Evolutionary conservation across 2,329 filamentous ascomycete genomes (phyloP).

Genomic region (Mycogone perniciosa): DNA sequence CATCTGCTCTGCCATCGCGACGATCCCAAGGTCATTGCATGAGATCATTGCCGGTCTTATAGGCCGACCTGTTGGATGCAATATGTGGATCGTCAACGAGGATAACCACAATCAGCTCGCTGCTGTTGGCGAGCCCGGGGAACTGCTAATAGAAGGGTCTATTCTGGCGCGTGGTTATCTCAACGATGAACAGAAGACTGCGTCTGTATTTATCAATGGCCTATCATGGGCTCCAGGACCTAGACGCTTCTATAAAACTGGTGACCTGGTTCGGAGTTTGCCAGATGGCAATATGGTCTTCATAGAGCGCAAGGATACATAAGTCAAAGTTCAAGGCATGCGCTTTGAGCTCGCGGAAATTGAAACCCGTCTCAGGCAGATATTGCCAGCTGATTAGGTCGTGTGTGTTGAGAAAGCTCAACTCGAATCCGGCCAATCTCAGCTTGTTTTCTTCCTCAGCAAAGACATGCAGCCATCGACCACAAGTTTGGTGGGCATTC

Average conservation of each 20-base stretch:
- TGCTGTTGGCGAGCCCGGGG: background rate
- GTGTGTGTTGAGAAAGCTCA: background rate
- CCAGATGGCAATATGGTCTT: slow-evolving; percentile 16
- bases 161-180: slow-evolving; percentile 7
- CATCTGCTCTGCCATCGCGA: background rate
- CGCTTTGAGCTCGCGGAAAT: slow-evolving; percentile 37
- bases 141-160: slow-evolving; percentile 8
- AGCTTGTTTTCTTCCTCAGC: background rate
- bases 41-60: background rate
- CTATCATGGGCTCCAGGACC: background rate
- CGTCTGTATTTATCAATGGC: background rate
- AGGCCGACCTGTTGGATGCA: slow-evolving; percentile 2
- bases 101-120: slow-evolving; percentile 2
- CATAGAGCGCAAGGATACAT: slow-evolving; percentile 21
- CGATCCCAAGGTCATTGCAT: background rate
- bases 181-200: background rate
- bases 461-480: background rate
- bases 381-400: background rate
- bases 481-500: too few relatives aligned
- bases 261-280: slow-evolving; percentile 26
- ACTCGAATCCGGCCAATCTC: background rate
- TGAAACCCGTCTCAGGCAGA: slow-evolving; percentile 4
- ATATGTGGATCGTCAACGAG: slow-evolving; percentile 1
- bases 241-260: slow-evolving; percentile 15
- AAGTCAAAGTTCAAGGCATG: slow-evolving; percentile 42